Evolutionary conservation across 2,329 filamentous ascomycete genomes (phyloP).

Genomic region (Colletotrichum sp.): DNA sequence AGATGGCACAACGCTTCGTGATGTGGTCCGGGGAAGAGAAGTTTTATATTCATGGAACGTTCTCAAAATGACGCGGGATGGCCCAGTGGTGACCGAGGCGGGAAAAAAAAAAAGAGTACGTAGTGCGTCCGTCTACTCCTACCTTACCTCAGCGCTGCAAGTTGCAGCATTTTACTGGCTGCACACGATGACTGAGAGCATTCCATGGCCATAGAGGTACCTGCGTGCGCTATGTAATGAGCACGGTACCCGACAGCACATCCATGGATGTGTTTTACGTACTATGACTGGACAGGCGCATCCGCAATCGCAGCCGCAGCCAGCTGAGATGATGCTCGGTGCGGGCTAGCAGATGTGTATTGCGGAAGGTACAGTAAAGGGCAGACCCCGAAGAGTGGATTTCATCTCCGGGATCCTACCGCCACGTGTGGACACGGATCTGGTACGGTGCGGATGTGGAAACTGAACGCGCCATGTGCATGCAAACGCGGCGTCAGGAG

Average conservation of each 20-base stretch:
- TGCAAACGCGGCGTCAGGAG: neutral
- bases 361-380: neutral
- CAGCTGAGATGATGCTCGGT: neutral
- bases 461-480: neutral
- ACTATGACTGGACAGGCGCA: neutral
- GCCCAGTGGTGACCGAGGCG: neutral
- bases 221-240: neutral
- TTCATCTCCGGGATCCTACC: neutral
- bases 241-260: neutral
- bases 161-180: neutral
- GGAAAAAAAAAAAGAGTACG: neutral
- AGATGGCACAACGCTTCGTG: neutral
- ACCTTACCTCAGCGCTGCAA: neutral
- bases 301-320: neutral
- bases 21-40: neutral
- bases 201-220: neutral
- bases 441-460: neutral
- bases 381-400: neutral
- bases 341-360: neutral
- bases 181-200: neutral
- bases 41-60: neutral
- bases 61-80: slow-evolving; percentile 9
- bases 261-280: neutral
- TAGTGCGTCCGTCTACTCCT: neutral
- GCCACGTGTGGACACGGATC: neutral